Evolutionary conservation across 2,329 filamentous ascomycete species (phyloP).

Genomic region (Diaporthe humulicola): DNA sequence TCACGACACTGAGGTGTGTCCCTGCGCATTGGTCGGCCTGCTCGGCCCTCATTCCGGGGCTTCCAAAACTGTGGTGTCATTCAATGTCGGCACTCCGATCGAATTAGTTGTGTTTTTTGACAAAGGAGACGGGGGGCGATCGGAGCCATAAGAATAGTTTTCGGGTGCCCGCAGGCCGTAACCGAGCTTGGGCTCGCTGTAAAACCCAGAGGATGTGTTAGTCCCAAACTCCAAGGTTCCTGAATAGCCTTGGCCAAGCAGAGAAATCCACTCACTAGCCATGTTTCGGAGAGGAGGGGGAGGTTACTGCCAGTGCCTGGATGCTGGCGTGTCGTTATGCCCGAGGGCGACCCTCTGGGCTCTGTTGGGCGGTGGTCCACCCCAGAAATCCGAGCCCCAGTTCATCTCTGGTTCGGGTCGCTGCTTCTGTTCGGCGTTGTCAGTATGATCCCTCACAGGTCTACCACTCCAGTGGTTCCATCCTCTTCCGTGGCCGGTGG

Average conservation of each 20-base stretch:
- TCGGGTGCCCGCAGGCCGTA: not conserved
- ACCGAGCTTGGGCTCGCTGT: not conserved
- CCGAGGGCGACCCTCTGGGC: not conserved
- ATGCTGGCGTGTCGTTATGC: constrained; percentile 6
- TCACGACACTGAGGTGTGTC: not conserved
- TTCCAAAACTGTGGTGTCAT: not conserved
- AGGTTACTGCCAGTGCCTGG: constrained; percentile 2
- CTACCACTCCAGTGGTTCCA: not conserved
- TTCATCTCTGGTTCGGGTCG: no score
- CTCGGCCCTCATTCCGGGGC: not conserved
- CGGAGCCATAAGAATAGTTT: constrained; percentile 11
- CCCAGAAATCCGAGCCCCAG: constrained; percentile 12
- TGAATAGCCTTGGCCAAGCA: not conserved
- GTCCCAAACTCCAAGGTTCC: not conserved
- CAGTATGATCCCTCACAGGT: not conserved
- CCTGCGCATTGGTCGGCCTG: not conserved
- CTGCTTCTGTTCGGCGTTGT: not conserved
- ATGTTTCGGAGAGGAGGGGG: not conserved
- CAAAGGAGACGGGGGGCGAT: not conserved
- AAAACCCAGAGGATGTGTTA: not conserved
- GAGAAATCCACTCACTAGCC: not conserved
- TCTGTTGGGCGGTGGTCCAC: constrained; percentile 11
- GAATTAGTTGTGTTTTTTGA: not conserved
- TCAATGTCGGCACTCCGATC: not conserved
- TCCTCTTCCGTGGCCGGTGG: not conserved